Base-by-base conservation (phyloP, 257 asterid genomes). In the Eucommia ulmoides region DNA sequence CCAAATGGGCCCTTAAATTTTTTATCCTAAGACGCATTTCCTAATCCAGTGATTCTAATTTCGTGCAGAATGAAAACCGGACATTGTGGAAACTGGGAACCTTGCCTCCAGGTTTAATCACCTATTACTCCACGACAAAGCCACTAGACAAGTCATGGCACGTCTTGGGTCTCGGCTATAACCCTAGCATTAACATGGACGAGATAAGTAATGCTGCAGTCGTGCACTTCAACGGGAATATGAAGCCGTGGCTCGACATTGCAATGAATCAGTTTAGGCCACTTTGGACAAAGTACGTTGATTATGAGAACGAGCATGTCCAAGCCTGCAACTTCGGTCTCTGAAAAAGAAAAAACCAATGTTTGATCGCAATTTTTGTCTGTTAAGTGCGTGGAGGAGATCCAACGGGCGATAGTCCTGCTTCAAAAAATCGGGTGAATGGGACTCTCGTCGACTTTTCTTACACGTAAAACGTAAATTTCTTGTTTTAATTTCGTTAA, bases 231-330 rank as follows among this genome's bases (percentile, higher is more conserved):
- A 67, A 67, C 20, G 77, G 75, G 20, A 74, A 74, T 56, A 69
- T 53, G 70, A 69, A 69, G 55, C 80, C 74, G 19, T 67, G 74
- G 74, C 74, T 67, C 42, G 71, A 72, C 47, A 72, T 67, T 22
- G 74, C 71, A 49, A 72, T 67, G 49, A 35, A 59, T 47, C 65
- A 59, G 57, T 66, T 52, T 50, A 55, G 60, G 59, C 67, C 71
- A 20, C 68, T 72, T 20, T 63, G 78, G 74, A 50, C 74, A 0
- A 72, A 63, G 62, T 59, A 67, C 23, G 74, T 72, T 19, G 78
- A 67, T 23, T 60, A 66, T 22, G 64, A 45, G 60, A 60, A 66
- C 38, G 64, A 60, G 54, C 23, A 24, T 45, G 60, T 55, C 18
- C 67, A 60, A 50, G 23, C 52, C 42, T 60, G 72, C 58, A 61